phyloP scores from a whole-genome alignment of 805 yeast genomes.

The Ogataea wickerhamii region DNA sequence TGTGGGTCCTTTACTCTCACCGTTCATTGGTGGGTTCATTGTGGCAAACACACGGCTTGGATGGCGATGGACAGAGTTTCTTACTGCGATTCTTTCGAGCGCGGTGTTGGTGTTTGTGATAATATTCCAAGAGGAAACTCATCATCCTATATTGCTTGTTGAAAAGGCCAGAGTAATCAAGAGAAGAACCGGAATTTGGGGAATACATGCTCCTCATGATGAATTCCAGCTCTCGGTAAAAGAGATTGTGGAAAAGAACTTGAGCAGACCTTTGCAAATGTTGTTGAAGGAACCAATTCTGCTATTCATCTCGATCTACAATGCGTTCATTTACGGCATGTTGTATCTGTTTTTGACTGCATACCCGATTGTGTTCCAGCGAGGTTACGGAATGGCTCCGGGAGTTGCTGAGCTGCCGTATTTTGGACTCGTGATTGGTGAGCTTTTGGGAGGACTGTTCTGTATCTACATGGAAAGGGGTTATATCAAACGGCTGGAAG shows the following conservation, averaged over 20 bases:
- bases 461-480: slow-evolving; percentile 54
- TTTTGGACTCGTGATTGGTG: slow-evolving; percentile 69
- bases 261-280: slow-evolving; percentile 68
- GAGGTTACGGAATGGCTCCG: slow-evolving; percentile 56
- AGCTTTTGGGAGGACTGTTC: slow-evolving; percentile 51
- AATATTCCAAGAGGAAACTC: slow-evolving; percentile 62
- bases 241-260: slow-evolving; percentile 59
- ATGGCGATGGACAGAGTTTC: slow-evolving; percentile 82
- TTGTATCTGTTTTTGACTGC: slow-evolving; percentile 71
- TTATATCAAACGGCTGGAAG: slow-evolving; percentile 44
- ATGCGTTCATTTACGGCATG: slow-evolving; percentile 78
- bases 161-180: slow-evolving; percentile 62
- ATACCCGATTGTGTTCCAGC: slow-evolving; percentile 65
- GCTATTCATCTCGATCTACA: slow-evolving; percentile 63
- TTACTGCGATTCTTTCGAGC: slow-evolving; percentile 60
- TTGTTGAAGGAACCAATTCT: slow-evolving; percentile 68
- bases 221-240: slow-evolving; percentile 50
- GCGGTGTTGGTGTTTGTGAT: slow-evolving; percentile 34
- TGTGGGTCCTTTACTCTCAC: slow-evolving; percentile 78
- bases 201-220: slow-evolving; percentile 75
- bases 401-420: slow-evolving; percentile 80
- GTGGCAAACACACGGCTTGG: slow-evolving; percentile 52
- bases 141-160: slow-evolving; percentile 63
- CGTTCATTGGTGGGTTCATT: slow-evolving; percentile 72
- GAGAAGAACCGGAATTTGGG: slow-evolving; percentile 75